These are phyloP conservation scores for Aegilops bicornis DNA, from an alignment of 176 grass and related monocot species.

Conservation along the genomic window DNA sequence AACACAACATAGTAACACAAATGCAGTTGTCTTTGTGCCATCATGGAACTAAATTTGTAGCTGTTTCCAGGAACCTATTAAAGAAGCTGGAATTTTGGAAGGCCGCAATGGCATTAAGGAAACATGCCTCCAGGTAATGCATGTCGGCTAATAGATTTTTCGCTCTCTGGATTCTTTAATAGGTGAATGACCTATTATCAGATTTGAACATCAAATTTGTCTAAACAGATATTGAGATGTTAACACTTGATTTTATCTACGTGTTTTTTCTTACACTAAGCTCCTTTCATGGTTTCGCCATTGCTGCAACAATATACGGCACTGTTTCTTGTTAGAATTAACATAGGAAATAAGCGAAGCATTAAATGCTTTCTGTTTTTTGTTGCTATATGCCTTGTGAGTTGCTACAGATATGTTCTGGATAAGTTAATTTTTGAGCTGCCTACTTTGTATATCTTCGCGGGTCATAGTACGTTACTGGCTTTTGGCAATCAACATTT, in stretches of 20 bases:
- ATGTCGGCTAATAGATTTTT: constrained; percentile 4
- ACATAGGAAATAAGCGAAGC: not conserved
- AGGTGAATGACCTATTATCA: not conserved
- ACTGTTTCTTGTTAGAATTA: not conserved
- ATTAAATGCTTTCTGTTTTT: not conserved
- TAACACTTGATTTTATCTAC: not conserved
- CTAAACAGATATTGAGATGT: not conserved
- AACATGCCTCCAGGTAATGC: constrained; percentile 92
- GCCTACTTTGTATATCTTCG: not conserved
- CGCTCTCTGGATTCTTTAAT: constrained; percentile 19
- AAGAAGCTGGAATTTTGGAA: constrained; percentile 99
- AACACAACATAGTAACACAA: constrained; percentile 28
- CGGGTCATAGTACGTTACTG: not conserved
- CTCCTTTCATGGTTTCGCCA: not conserved
- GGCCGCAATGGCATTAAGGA: constrained; percentile 98
- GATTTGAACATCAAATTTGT: not conserved
- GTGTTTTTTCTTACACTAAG: not conserved
- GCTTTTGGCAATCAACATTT: not conserved
- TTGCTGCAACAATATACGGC: not conserved
- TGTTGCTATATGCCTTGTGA: not conserved
- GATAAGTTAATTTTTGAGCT: constrained; percentile 1
- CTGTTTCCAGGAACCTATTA: constrained; percentile 92
- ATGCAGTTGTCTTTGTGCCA: constrained; percentile 26
- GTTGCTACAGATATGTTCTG: not conserved
- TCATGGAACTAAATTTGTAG: constrained; percentile 12